Evolutionary conservation across 202 grass and related monocot genomes (phyloP), one percentile per base, ranked within the genome.

Genomic region (Elaeis oleifera): DNA sequence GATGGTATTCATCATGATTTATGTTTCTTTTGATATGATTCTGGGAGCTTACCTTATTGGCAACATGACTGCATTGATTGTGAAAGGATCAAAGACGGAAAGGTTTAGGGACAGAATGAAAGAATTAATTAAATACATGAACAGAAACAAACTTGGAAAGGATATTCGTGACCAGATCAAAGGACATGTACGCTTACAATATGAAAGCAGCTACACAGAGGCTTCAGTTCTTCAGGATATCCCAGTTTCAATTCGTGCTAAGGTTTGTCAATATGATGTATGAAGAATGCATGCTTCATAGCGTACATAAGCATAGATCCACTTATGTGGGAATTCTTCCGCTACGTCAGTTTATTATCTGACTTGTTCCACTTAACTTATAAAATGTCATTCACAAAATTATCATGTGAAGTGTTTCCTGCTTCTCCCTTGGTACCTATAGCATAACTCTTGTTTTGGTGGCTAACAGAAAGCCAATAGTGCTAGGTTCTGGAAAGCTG

Each of bases 21-120:
- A 86, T 78, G 94, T 99, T 32, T 99, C 94, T 53, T 99, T 92
- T 68, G 94, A 99, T 80, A 99, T 99, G 94, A 89, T 99, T 84
- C 84, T 99, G 8, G 82, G 94, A 60, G 94, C 94, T 62, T 99
- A 99, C 69, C 88, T 99, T 58, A 89, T 99, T 13, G 94, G 94
- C 80, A 99, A 89, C 72, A 89, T 92, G 88, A 92, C 94, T 70
- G 94, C 94, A 0, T 72, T 99, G 23, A 99, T 99, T 16, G 94
- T 99, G 13, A 99, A 99, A 89, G 94, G 94, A 63, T 99, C 94
- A 9, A 99, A 84, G 75, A 99, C 94, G 0, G 94, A 92, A 74
- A 69, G 80, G 53, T 99, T 92, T 53, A 86, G 94, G 68, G 94
- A 99, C 24, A 99, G 89, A 79, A 99, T 99, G 94, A 99, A 92